phyloP scores from a whole-genome alignment of 2,329 filamentous ascomycete species.

The Calonectria leucothoes region DNA sequence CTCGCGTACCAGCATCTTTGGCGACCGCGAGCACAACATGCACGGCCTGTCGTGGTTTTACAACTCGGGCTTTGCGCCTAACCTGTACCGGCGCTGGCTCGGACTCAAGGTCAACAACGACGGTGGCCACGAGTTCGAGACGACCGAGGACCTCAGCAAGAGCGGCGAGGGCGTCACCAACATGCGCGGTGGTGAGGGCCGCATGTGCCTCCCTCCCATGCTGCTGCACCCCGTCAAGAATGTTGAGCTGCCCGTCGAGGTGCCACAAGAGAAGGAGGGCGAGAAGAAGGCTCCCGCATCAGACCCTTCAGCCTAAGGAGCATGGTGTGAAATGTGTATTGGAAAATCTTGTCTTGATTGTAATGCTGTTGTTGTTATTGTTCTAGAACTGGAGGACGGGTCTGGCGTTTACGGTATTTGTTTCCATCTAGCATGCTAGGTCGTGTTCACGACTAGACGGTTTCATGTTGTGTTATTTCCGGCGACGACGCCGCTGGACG shows the following conservation, averaged over 20 bases:
- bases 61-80: conserved; percentile 83
- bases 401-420: conserved; percentile 28
- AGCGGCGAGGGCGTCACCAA: conserved; percentile 59
- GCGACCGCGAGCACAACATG: conserved; percentile 90
- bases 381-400: conserved; percentile 8
- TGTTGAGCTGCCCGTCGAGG: conserved; percentile 74
- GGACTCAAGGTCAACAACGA: conserved; percentile 84
- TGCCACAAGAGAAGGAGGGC: conserved; percentile 58
- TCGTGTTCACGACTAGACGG: conserved; percentile 19
- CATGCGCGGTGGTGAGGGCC: conserved; percentile 78
- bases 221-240: conserved; percentile 89
- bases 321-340: conserved; percentile 17
- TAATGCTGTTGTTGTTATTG: no score
- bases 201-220: conserved; percentile 94
- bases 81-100: conserved; percentile 87
- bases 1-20: conserved; percentile 77
- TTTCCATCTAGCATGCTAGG: conserved; percentile 20
- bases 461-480: conserved; percentile 30
- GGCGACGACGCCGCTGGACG: conserved; percentile 35
- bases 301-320: conserved; percentile 55
- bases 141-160: conserved; percentile 64
- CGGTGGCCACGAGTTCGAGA: conserved; percentile 81
- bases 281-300: conserved; percentile 51
- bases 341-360: neutral
- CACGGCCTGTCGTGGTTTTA: conserved; percentile 92